These are phyloP conservation scores for Mortierella sp. DNA, from an alignment of 371 early-diverging fungal genomes.

Conservation along the genomic window DNA sequence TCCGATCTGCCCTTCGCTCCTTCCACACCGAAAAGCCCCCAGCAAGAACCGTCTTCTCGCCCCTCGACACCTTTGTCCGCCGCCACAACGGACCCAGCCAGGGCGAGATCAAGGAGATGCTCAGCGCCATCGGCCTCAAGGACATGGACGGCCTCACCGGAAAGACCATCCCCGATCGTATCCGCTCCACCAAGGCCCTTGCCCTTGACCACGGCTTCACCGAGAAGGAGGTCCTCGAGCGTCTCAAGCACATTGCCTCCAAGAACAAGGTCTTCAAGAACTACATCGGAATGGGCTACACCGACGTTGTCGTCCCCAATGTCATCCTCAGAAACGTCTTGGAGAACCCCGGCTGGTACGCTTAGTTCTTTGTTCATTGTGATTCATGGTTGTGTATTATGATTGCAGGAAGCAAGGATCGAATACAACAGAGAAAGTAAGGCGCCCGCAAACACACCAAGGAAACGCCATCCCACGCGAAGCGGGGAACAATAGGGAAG, in stretches of 20 bases:
- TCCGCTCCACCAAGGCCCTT: conserved; percentile 79
- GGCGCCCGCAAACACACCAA: background rate
- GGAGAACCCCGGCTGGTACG: conserved; percentile 99
- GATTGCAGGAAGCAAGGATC: too few relatives aligned
- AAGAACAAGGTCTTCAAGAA: conserved; percentile 92
- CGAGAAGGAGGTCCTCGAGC: conserved; percentile 87
- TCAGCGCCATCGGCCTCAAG: conserved; percentile 80
- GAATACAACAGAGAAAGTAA: too few relatives aligned
- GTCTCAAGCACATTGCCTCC: conserved; percentile 84
- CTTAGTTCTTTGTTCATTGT: background rate
- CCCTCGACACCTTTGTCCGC: conserved; percentile 81
- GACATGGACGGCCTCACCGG: conserved; percentile 85
- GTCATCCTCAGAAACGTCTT: conserved; percentile 96
- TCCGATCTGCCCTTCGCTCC: conserved; percentile 52
- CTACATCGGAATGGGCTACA: conserved; percentile 97
- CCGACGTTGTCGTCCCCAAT: conserved; percentile 89
- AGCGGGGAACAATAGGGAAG: background rate
- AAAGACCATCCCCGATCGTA: conserved; percentile 88
- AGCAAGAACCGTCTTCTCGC: conserved; percentile 63
- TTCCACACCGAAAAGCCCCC: conserved; percentile 57
- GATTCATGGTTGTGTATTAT: background rate
- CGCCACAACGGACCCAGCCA: conserved; percentile 93
- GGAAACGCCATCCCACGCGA: conserved; percentile 11
- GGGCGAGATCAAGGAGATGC: conserved; percentile 83
- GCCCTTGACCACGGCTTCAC: conserved; percentile 77